Base-by-base conservation (phyloP, 2,329 filamentous ascomycete species). In the Thyridium curvatum region DNA sequence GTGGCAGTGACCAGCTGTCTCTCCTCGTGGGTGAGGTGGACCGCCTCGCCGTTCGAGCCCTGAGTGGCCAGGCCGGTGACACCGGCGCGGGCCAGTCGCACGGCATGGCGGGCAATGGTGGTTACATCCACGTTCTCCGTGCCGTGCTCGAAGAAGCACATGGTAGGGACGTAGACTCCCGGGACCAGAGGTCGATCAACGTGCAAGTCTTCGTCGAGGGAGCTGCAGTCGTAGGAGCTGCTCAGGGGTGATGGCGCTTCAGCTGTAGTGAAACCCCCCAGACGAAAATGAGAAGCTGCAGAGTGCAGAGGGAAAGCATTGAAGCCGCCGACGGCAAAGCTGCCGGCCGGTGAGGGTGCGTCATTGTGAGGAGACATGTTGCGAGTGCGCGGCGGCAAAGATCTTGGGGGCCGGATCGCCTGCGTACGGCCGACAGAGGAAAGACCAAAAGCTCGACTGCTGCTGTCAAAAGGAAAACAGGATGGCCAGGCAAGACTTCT, bases 31-130 rank as follows among this genome's bases (percentile, higher is more conserved):
- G 80, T 79, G 28, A 91, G 72, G 54, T 89, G 85, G 12, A 89
- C 84, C 8, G 86, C 85, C 66, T 93, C 86, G 51, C 86, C 86
- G 54, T 91, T 91, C 54, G 82, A 87, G 34, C 86, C 86, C 58
- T 89, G 85, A 10, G 82, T 86, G 35, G 84, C 82, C 34, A 91
- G 71, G 15, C 85, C 84, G 13, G 81, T 74, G 32, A 90, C 77
- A 46, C 86, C 86, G 18, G 82, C 77, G 52, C 79, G 71, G 34
- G 84, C 85, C n/a, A 91, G 77, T 51, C 80, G 77, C 38, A 85
- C 73, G 30, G 83, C 79, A 55, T 76, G 68, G 37, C 66, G 71
- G 35, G 73, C 69, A 42, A 81, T 79, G 30, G 78, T 75, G 29
- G 66, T 61, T 12, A 74, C 67, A 53, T 88, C 84, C 40, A 88